Evolutionary conservation across 176 grass and related monocot species (phyloP).

Genomic region (Raddia guianensis): DNA sequence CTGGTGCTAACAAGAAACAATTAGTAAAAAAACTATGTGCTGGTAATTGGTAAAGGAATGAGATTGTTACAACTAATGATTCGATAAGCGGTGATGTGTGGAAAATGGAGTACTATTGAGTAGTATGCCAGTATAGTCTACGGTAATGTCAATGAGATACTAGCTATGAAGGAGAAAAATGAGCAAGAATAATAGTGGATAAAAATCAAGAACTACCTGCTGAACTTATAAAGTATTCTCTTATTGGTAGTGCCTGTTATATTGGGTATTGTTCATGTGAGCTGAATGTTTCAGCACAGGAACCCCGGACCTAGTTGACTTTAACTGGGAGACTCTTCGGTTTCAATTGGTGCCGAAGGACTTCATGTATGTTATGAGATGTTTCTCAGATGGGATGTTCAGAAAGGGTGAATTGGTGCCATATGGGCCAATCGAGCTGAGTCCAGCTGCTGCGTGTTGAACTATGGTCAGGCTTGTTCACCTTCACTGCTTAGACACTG

Average conservation of each 20-base stretch:
- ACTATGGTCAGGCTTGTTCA: slow-evolving; percentile 86
- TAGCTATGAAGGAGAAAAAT: not conserved
- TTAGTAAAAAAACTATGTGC: not conserved
- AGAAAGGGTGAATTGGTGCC: slow-evolving; percentile 69
- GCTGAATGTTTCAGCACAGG: slow-evolving; percentile 45
- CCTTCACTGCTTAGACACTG: not conserved
- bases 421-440: slow-evolving; percentile 76
- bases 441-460: slow-evolving; percentile 80
- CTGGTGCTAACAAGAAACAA: not conserved
- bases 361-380: slow-evolving; percentile 84
- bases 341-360: slow-evolving; percentile 81
- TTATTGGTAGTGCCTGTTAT: not conserved
- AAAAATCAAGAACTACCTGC: not conserved
- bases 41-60: not conserved
- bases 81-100: not conserved
- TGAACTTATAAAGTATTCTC: not conserved
- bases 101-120: not conserved
- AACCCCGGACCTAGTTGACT: slow-evolving; percentile 59
- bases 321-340: slow-evolving; percentile 83
- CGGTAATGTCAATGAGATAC: not conserved
- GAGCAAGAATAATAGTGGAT: not conserved
- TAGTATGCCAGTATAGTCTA: not conserved
- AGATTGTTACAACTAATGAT: not conserved
- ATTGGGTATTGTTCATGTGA: slow-evolving; percentile 18
- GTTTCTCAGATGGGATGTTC: slow-evolving; percentile 60